These are phyloP conservation scores for Poa pratensis DNA, from an alignment of 176 grass and related monocot genomes.

Conservation along the genomic window DNA sequence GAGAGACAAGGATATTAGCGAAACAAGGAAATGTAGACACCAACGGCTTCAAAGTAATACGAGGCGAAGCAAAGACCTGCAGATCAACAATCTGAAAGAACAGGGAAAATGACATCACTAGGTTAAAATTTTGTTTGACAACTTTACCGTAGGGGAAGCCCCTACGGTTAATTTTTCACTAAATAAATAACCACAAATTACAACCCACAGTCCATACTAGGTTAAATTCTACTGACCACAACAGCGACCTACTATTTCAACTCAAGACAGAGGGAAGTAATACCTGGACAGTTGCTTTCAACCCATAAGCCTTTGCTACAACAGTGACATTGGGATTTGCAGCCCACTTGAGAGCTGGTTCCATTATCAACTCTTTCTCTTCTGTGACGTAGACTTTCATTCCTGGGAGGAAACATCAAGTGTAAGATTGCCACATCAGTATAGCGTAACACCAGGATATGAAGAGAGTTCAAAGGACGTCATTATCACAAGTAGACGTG, in stretches of 20 bases:
- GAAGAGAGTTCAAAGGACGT: neutral
- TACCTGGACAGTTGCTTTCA: conserved; percentile 87
- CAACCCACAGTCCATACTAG: neutral
- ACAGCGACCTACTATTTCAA: conserved; percentile 27
- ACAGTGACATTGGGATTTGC: conserved; percentile 90
- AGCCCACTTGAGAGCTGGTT: conserved; percentile 97
- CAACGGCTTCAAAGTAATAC: conserved; percentile 94
- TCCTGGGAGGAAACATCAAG: conserved; percentile 54
- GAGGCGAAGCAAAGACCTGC: conserved; percentile 89
- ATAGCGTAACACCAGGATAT: neutral
- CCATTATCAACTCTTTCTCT: conserved; percentile 97
- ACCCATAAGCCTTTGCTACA: conserved; percentile 76
- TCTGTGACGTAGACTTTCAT: conserved; percentile 95
- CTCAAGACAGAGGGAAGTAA: conserved; percentile 22
- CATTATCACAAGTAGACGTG: conserved; percentile 23
- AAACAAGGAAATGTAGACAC: conserved; percentile 94
- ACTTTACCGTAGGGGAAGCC: too few species aligned
- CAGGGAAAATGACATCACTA: neutral
- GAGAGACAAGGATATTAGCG: conserved; percentile 78
- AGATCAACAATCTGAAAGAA: conserved; percentile 87
- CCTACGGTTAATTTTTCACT: too few species aligned
- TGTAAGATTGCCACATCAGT: conserved; percentile 16
- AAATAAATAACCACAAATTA: too few species aligned
- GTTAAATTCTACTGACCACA: conserved; percentile 21
- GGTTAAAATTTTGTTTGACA: too few species aligned